Evolutionary conservation across 2,329 filamentous ascomycete genomes (phyloP).

Genomic region (Exophiala sp.): DNA sequence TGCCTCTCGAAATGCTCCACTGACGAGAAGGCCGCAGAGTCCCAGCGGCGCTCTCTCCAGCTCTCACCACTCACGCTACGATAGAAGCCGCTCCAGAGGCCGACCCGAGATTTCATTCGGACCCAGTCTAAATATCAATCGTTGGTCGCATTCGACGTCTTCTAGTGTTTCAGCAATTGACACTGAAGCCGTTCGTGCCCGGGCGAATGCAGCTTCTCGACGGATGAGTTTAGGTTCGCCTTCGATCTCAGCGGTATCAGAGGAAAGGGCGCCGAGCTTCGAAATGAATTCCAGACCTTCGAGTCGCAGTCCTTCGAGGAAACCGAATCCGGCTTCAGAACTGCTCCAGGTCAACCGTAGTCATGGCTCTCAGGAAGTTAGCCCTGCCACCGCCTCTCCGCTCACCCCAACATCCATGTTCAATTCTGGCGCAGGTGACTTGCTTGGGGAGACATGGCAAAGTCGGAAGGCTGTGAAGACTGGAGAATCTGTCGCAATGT

Average conservation of each 20-base stretch:
- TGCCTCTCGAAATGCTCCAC: constrained; percentile 30
- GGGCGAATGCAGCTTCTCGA: constrained; percentile 21
- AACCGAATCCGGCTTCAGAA: constrained; percentile 6
- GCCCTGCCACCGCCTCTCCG: constrained; percentile 10
- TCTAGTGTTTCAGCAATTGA: constrained; percentile 40
- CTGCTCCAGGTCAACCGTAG: constrained; percentile 8
- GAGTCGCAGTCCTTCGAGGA: constrained; percentile 21
- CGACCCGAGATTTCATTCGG: constrained; percentile 14
- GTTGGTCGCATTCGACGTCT: constrained; percentile 54
- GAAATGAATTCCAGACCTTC: constrained; percentile 17
- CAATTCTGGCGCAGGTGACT: constrained; percentile 23
- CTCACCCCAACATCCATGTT: constrained; percentile 26
- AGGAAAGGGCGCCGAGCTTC: constrained; percentile 1
- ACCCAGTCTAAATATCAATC: constrained; percentile 43
- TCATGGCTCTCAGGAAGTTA: constrained; percentile 10
- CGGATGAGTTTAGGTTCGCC: constrained; percentile 21
- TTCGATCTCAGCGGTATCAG: constrained; percentile 4
- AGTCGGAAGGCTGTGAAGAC: constrained; percentile 19
- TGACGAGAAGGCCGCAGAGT: constrained; percentile 25
- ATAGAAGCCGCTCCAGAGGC: constrained; percentile 19
- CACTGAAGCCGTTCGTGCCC: constrained; percentile 21
- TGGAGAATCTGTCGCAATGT: constrained; percentile 24
- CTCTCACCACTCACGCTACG: constrained; percentile 8
- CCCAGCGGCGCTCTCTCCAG: constrained; percentile 20
- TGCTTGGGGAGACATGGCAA: constrained; percentile 25